These are phyloP conservation scores for Diospyros lotus DNA, from an alignment of 148 eudicot genomes.

Conservation along the genomic window DNA sequence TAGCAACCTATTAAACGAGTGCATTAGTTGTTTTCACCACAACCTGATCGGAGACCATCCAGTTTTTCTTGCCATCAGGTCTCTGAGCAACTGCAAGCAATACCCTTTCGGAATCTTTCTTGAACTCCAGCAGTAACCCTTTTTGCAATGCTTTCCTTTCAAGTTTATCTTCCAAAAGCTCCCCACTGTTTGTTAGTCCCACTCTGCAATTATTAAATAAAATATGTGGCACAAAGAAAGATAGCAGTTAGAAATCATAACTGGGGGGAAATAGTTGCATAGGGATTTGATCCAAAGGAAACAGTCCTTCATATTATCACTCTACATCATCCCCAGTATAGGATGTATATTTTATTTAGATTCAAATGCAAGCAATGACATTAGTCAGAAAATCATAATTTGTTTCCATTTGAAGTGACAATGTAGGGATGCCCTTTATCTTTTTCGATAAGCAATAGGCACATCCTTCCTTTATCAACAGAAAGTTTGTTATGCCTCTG, in stretches of 20 bases:
- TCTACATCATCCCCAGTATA: neutral
- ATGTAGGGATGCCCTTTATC: too few relatives aligned
- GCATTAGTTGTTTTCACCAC: slow-evolving; percentile 28
- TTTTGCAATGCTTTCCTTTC: slow-evolving; percentile 51
- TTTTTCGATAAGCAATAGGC: too few relatives aligned
- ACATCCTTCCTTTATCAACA: too few relatives aligned
- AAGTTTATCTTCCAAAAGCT: slow-evolving; percentile 47
- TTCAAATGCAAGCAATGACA: neutral
- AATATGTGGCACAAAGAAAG: neutral
- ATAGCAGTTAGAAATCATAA: neutral
- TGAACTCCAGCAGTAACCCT: slow-evolving; percentile 81
- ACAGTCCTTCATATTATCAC: neutral
- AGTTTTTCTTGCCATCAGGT: slow-evolving; percentile 93
- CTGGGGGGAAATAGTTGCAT: neutral
- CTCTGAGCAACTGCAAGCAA: slow-evolving; percentile 81
- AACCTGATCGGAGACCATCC: slow-evolving; percentile 99
- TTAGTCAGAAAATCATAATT: too few relatives aligned
- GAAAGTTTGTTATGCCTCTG: too few relatives aligned
- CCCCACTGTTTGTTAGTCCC: slow-evolving; percentile 44
- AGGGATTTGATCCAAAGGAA: neutral
- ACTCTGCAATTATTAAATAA: slow-evolving; percentile 40
- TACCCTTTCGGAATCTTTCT: slow-evolving; percentile 88
- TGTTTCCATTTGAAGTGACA: too few relatives aligned
- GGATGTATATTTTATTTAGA: neutral
- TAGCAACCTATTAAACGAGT: slow-evolving; percentile 40